phyloP scores from a whole-genome alignment of 345 rosid species.

The Boechera retrofracta region DNA sequence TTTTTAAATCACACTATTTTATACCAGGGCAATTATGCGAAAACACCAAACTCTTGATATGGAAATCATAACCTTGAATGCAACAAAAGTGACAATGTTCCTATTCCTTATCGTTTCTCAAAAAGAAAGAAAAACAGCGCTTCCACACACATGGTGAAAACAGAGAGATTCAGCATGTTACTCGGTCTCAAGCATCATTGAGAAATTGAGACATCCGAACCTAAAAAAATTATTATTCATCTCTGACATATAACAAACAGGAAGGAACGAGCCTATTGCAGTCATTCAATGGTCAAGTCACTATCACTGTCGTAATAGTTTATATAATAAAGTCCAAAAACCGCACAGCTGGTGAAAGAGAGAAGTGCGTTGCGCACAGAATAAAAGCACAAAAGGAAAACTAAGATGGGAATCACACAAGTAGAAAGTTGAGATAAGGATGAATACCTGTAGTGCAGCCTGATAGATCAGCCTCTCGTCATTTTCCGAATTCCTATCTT shows the following conservation, averaged over 20 bases:
- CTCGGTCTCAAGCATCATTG: not conserved
- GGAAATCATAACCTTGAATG: slow-evolving; percentile 1
- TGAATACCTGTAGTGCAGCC: slow-evolving; percentile 83
- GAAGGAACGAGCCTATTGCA: slow-evolving; percentile 16
- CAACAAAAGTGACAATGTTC: not conserved
- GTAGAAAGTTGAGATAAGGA: slow-evolving; percentile 25
- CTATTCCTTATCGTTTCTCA: not conserved
- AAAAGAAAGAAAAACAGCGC: slow-evolving; percentile 2
- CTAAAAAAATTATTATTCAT: not conserved
- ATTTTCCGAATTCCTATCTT: slow-evolving; percentile 58
- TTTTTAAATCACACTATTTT: not conserved
- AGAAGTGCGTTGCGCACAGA: slow-evolving; percentile 6
- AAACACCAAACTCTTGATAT: not conserved
- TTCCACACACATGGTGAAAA: slow-evolving; percentile 15
- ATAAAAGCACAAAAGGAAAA: not conserved
- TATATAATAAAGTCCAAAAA: not conserved
- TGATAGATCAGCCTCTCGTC: slow-evolving; percentile 89
- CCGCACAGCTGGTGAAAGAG: not conserved
- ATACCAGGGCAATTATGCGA: not conserved
- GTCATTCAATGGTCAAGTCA: slow-evolving; percentile 2
- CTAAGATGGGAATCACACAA: not conserved
- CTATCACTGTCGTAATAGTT: slow-evolving; percentile 6
- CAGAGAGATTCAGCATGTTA: slow-evolving; percentile 11
- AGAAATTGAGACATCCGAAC: slow-evolving; percentile 12
- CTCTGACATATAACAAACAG: slow-evolving; percentile 1